Base-by-base conservation (phyloP, 805 yeast species). In the Phaffomyces antillensis region DNA sequence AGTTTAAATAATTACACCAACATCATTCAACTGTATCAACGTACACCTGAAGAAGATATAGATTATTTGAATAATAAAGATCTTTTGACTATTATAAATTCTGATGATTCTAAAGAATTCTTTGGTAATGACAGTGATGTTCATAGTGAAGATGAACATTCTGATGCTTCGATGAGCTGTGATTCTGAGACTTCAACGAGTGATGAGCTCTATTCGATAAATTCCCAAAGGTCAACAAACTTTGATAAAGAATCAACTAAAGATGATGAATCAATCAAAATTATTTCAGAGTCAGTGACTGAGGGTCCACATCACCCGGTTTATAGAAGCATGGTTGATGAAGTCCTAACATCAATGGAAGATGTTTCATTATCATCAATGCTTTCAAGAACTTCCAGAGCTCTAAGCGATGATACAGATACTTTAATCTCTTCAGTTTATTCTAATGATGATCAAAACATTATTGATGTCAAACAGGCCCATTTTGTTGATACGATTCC, bases 1-100 rank as follows among this genome's bases (percentile, higher is more conserved):
- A 42, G 48, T 20, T 8, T 36, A 13, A 31, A 16, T 31, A 40
- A 32, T 15, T 46, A 46, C 23, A 41, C 44, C 10, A 43, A 38
- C 7, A 43, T 43, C 18, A 46, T 43, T 30, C 44, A 43, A 17
- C n/a, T 43, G 13, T 28, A 38, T 18, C 25, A 20, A 18, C 17
- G 37, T 12, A 7, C 7, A 7, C n/a, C 16, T 13, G 20, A 12
- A 20, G 25, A 20, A 16, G 36, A 42, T 18, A n/a, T 42, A n/a
- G 43, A 39, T 9, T 24, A 15, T 33, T 11, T 13, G 6, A 37
- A n/a, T 25, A 16, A 9, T 15, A 26, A 26, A 10, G 38, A 40
- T 10, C 32, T 10, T 18, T 5, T 34, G 2, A 26, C 20, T 9
- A 16, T 8, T 26, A n/a, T 36, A 8, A 34, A 41, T 30, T 30